Base-by-base conservation (phyloP, 768 basidiomycete genomes). In the Hypsizygus marmoreus region DNA sequence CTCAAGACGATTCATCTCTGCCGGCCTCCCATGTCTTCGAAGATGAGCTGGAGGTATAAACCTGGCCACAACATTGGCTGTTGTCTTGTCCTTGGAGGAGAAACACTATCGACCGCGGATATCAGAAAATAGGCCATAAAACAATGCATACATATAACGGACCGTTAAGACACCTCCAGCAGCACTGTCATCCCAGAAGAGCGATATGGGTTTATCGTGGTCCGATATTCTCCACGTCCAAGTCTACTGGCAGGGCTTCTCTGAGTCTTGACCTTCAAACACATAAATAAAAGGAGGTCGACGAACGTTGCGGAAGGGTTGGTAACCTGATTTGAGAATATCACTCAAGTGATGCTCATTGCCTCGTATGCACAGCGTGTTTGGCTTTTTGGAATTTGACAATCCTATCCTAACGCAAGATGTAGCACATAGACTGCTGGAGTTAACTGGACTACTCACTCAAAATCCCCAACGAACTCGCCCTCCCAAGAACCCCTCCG, bases 401-500 rank as follows among this genome's bases (percentile, higher is more conserved):
- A 59, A 23, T 10, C 64, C 67, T 47, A 71, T 64, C 48, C 70
- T 70, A 43, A 37, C n/a, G 13, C 23, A 26, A 28, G 14, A 7
- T 13, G 19, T 20, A 14, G 12, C 6, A 17, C n/a, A 13, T 13
- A 31, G 19, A 2, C n/a, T 33, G 3, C 13, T 26, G 7, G 2
- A 14, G 26, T 14, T 29, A 22, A 36, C 39, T 10, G 5, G 17
- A 25, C 8, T 11, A 59, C 63, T 45, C 40, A 78, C 72, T 79
- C 76, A 42, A 79, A 79, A 32, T 77, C 73, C 9, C 74, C 76
- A 9, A 79, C 65, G 0, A 71, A 31, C 22, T 76, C 72, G 0
- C 76, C 75, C 13, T 71, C 62, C 57, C 65, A 68, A 4, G 68
- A 61, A n/a, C 63, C 64, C 37, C 69, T 64, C 19, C 66, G 60